Conservation (phyloP, 257 asterid genomes). For the Solanum sitiens region DNA sequence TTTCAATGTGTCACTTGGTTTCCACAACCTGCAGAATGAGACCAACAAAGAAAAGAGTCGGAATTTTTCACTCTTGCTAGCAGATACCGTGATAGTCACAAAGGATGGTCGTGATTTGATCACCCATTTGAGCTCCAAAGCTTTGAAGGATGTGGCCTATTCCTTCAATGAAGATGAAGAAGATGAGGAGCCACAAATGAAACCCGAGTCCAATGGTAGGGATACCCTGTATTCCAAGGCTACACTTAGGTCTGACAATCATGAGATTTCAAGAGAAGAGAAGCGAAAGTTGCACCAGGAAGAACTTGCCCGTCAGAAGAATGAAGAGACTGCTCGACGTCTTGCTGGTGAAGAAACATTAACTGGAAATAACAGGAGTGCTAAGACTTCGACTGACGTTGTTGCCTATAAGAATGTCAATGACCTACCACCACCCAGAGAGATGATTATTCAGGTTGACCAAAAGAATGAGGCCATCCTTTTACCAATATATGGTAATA, state of each 20-base stretch:
- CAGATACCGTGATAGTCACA: slow-evolving; percentile 16
- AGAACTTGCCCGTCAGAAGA: slow-evolving; percentile 20
- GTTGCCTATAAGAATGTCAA: slow-evolving; percentile 15
- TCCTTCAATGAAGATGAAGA: slow-evolving; percentile 19
- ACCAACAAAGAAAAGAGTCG: slow-evolving; percentile 12
- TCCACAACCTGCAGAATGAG: slow-evolving; percentile 18
- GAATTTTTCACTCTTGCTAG: slow-evolving; percentile 14
- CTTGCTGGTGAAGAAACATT: slow-evolving; percentile 9
- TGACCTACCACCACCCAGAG: slow-evolving; percentile 22
- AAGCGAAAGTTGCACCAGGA: slow-evolving; percentile 15
- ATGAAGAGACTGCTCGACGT: slow-evolving; percentile 18
- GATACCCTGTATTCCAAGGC: slow-evolving; percentile 14
- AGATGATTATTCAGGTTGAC: slow-evolving; percentile 19
- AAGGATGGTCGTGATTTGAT: slow-evolving; percentile 4
- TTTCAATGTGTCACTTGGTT: slow-evolving; percentile 15
- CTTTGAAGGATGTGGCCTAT: slow-evolving; percentile 20
- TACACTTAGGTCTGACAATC: slow-evolving; percentile 19
- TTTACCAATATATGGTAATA: slow-evolving; percentile 14
- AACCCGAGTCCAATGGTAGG: background rate
- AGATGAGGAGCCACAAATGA: slow-evolving; percentile 1
- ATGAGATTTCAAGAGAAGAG: slow-evolving; percentile 20
- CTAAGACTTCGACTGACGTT: slow-evolving; percentile 4
- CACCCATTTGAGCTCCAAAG: slow-evolving; percentile 15
- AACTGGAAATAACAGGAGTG: background rate
- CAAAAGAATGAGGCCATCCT: slow-evolving; percentile 18